Conservation (phyloP, 2,329 filamentous ascomycete genomes). For the Cylindrodendrum hubeiense region DNA sequence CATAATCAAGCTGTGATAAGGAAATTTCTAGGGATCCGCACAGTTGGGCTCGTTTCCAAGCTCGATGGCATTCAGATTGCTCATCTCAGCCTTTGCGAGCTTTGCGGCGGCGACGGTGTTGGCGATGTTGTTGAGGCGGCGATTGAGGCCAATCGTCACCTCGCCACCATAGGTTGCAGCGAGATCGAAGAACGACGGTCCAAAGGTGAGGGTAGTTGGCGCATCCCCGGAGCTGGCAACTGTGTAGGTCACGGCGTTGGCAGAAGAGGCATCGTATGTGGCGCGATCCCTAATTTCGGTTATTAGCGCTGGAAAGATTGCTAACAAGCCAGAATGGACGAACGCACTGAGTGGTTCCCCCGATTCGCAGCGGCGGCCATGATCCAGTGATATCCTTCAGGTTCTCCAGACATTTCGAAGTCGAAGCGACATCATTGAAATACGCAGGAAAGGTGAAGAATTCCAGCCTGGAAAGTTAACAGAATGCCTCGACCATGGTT, state of each 20-base stretch:
- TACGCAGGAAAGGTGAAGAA: constrained; percentile 70
- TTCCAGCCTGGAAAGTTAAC: constrained; percentile 55
- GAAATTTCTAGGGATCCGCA: constrained; percentile 42
- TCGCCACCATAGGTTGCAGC: constrained; percentile 61
- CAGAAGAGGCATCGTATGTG: constrained; percentile 59
- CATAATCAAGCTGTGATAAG: neutral
- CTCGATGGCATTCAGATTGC: constrained; percentile 66
- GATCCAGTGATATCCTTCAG: constrained; percentile 61
- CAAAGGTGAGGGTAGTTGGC: constrained; percentile 63
- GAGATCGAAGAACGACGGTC: constrained; percentile 63
- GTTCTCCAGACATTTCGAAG: constrained; percentile 64
- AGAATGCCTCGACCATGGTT: neutral
- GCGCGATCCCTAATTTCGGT: constrained; percentile 57
- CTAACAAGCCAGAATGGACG: neutral
- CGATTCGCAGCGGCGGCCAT: constrained; percentile 67
- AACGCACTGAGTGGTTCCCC: constrained; percentile 66
- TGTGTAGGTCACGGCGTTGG: constrained; percentile 62
- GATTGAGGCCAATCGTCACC: constrained; percentile 66
- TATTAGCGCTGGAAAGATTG: neutral
- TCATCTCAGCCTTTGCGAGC: constrained; percentile 56
- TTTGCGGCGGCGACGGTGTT: constrained; percentile 67
- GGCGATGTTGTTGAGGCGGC: constrained; percentile 63
- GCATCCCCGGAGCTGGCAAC: constrained; percentile 62
- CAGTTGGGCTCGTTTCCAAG: constrained; percentile 70
- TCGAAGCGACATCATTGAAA: constrained; percentile 63